These are phyloP conservation scores for Sporisorium graminicola DNA, from an alignment of 1,284 basidiomycete genomes.

Conservation along the genomic window DNA sequence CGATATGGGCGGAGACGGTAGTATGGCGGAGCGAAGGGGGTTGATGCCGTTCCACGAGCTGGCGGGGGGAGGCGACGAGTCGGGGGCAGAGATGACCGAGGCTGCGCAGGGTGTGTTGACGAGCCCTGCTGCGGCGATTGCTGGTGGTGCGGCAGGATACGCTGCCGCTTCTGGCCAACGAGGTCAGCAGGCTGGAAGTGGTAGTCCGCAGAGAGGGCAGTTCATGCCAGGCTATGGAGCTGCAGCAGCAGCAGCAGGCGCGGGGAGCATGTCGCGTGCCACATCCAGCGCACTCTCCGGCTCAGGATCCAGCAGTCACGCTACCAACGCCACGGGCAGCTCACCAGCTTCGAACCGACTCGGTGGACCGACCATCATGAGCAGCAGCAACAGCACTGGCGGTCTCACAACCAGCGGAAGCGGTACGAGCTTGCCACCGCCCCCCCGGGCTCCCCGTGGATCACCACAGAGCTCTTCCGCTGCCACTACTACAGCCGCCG, in stretches of 20 bases:
- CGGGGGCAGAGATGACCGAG: constrained; percentile 29
- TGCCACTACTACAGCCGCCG: too few species aligned
- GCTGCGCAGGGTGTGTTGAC: neutral
- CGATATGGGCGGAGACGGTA: constrained; percentile 25
- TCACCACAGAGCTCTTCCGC: constrained; percentile 10
- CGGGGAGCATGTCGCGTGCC: constrained; percentile 11
- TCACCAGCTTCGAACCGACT: constrained; percentile 11
- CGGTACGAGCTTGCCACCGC: constrained; percentile 41
- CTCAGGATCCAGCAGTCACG: constrained; percentile 16
- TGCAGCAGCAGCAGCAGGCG: too few species aligned
- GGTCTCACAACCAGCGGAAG: constrained; percentile 34
- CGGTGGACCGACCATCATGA: constrained; percentile 2
- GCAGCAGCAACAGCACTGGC: constrained; percentile 55
- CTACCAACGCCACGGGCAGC: constrained; percentile 6
- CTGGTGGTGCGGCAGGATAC: constrained; percentile 8
- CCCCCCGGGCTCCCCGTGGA: constrained; percentile 35
- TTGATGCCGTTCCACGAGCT: constrained; percentile 37
- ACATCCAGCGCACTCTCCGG: constrained; percentile 15
- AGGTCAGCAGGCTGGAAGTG: neutral
- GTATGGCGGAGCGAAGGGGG: constrained; percentile 40
- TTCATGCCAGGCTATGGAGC: constrained; percentile 2
- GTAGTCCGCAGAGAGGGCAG: constrained; percentile 10
- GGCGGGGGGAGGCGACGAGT: constrained; percentile 17
- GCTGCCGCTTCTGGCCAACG: constrained; percentile 4
- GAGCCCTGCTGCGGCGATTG: constrained; percentile 20